These are phyloP conservation scores for Vanrija pseudolonga DNA, from an alignment of 1,284 basidiomycete genomes.

Conservation along the genomic window DNA sequence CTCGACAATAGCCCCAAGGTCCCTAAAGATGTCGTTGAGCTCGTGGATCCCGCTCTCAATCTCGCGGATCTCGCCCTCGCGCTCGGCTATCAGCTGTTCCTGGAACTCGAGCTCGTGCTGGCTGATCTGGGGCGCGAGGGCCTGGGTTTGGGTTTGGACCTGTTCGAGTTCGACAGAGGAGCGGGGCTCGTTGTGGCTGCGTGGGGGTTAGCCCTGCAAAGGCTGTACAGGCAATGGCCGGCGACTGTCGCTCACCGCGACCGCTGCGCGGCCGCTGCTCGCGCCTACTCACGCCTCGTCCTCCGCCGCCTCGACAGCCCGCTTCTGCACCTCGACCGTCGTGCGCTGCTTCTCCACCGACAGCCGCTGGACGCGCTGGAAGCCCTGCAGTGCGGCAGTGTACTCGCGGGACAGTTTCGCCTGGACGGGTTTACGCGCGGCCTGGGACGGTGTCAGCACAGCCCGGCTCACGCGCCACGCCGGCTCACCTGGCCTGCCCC, in stretches of 20 bases:
- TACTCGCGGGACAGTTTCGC: constrained; percentile 92
- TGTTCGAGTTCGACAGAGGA: constrained; percentile 43
- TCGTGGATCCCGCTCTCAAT: constrained; percentile 98
- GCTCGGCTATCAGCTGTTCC: constrained; percentile 91
- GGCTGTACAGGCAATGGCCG: too few relatives aligned
- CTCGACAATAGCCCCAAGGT: constrained; percentile 88
- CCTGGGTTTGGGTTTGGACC: constrained; percentile 34
- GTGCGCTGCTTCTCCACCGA: constrained; percentile 82
- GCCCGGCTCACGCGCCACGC: background rate
- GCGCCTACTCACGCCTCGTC: constrained; percentile 25
- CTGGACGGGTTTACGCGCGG: constrained; percentile 53
- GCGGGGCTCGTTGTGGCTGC: constrained; percentile 26
- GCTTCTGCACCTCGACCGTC: constrained; percentile 64
- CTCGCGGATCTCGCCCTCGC: constrained; percentile 90
- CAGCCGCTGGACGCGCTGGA: constrained; percentile 85
- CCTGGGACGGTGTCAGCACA: constrained; percentile 13
- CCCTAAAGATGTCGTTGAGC: constrained; percentile 93
- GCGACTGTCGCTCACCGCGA: too few relatives aligned
- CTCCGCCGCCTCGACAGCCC: constrained; percentile 35
- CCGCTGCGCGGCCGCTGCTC: too few relatives aligned
- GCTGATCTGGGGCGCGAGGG: constrained; percentile 58
- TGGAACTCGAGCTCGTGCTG: constrained; percentile 93
- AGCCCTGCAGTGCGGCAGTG: constrained; percentile 79
- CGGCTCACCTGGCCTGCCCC: constrained; percentile 26
- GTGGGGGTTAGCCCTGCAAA: too few relatives aligned